Evolutionary conservation across 768 basidiomycete genomes (phyloP).

Genomic region (Psilocybe sp.): DNA sequence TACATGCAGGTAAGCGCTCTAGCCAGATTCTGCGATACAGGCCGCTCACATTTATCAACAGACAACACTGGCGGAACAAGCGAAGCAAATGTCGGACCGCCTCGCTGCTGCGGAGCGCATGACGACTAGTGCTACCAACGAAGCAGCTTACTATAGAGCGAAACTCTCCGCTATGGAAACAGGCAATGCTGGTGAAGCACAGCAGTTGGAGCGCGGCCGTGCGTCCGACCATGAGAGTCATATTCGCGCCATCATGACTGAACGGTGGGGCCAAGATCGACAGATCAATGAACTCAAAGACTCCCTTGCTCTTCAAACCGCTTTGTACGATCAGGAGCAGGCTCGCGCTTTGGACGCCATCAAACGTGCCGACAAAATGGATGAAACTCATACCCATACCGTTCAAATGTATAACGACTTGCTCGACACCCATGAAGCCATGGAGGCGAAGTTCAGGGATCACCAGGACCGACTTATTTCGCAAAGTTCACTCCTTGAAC

Average conservation of each 20-base stretch:
- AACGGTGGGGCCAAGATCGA: constrained; percentile 64
- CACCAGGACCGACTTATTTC: constrained; percentile 71
- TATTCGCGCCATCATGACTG: constrained; percentile 56
- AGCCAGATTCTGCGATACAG: background rate
- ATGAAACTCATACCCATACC: constrained; percentile 64
- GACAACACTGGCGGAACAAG: constrained; percentile 76
- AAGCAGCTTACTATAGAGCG: constrained; percentile 93
- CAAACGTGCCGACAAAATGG: constrained; percentile 72
- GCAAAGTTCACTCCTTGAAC: constrained; percentile 72
- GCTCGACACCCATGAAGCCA: constrained; percentile 53
- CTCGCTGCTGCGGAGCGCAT: constrained; percentile 77
- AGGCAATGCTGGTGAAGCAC: constrained; percentile 58
- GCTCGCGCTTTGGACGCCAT: constrained; percentile 71
- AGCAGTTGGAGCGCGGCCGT: constrained; percentile 77
- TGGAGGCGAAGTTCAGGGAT: constrained; percentile 71
- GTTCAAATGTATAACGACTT: constrained; percentile 67
- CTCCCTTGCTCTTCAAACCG: constrained; percentile 73
- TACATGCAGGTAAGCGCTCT: constrained; percentile 68
- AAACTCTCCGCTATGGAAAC: constrained; percentile 88
- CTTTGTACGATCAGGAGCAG: constrained; percentile 75
- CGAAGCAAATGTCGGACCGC: constrained; percentile 71
- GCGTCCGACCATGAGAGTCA: constrained; percentile 71
- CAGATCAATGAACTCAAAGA: constrained; percentile 72
- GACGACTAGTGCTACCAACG: constrained; percentile 79
- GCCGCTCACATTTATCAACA: constrained; percentile 25